Base-by-base conservation (phyloP, 1,284 basidiomycete species). In the Fomitiporia mediterranea region DNA sequence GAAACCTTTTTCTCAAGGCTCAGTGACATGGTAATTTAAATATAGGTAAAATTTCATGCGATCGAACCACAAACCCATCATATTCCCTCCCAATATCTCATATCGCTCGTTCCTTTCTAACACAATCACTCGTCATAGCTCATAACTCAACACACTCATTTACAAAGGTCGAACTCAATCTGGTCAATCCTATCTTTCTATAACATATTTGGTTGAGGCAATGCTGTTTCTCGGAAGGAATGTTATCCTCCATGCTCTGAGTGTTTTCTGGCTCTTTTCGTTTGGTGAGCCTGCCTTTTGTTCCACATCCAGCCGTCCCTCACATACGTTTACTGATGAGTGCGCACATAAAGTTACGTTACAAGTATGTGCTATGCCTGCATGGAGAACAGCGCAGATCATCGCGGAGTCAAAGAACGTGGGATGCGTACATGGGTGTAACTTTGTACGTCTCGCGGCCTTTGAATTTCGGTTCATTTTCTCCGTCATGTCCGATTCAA, bases 321-420 rank as follows among this genome's bases (percentile, higher is more conserved):
- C 34, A 25, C 8, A 13, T 13, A 19, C 2, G 17, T 23, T 8
- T 43, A 15, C n/a, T 23, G 8, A 43, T 21, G 21, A 8, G 6
- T 23, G n/a, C n/a, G n/a, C 32, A 34, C 25, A 5, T n/a, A 1
- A 13, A 46, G 9, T 43, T 8, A 13, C 8, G 15, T 11, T 48
- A 19, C 44, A 47, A 35, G 43, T 49, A 9, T 23, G 35, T 11
- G 57, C 57, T 2, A 39, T 23, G 4, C 57, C 57, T 7, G 34
- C 55, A n/a, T 55, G 52, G 53, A 32, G 40, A 30, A 55, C 53
- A 9, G 46, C 57, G 4, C 13, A 58, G 3, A 17, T 50, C 11
- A 34, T 55, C 21, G 57, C 57, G 2, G 46, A 58, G 23, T 50
- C 51, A 5, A 55, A 43, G 28, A 32, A 55, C 8, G 21, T 55